Conservation (phyloP, 257 asterid genomes). For the Mitragyna speciosa region DNA sequence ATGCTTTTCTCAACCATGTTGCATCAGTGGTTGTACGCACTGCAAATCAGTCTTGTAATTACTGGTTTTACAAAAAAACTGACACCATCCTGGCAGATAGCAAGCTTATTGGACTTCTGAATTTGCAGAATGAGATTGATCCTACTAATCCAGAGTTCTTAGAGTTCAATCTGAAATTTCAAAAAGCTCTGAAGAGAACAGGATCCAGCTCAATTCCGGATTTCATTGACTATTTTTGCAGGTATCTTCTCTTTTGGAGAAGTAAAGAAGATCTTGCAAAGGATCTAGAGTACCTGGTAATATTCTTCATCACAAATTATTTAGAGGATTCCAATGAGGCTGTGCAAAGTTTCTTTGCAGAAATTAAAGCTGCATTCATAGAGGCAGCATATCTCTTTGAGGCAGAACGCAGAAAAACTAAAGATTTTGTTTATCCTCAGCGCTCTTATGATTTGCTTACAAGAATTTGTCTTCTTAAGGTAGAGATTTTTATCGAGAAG, state of each 20-base stretch:
- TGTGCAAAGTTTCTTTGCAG: background rate
- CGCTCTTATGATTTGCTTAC: background rate
- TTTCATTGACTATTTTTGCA: background rate
- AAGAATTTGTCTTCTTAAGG: background rate
- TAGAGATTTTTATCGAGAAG: background rate
- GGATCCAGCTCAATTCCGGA: too few relatives aligned
- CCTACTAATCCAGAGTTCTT: conserved; percentile 1
- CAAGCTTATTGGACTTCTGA: background rate
- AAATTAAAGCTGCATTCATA: background rate
- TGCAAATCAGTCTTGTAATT: background rate
- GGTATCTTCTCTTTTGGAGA: background rate
- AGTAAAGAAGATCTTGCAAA: background rate
- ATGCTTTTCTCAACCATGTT: background rate
- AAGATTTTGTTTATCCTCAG: background rate
- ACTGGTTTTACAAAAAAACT: background rate
- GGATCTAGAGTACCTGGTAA: background rate
- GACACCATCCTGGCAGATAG: background rate
- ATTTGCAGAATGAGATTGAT: background rate
- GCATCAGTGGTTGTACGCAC: background rate
- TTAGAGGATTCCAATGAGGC: background rate
- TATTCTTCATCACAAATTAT: background rate
- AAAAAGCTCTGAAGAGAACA: background rate
- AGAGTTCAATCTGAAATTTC: background rate
- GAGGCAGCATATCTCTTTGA: background rate
- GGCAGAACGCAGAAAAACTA: background rate